Evolutionary conservation across 192 early-diverging fungal genomes (phyloP), one percentile per base, ranked within the genome.

Genomic region (Coemansia sp.): DNA sequence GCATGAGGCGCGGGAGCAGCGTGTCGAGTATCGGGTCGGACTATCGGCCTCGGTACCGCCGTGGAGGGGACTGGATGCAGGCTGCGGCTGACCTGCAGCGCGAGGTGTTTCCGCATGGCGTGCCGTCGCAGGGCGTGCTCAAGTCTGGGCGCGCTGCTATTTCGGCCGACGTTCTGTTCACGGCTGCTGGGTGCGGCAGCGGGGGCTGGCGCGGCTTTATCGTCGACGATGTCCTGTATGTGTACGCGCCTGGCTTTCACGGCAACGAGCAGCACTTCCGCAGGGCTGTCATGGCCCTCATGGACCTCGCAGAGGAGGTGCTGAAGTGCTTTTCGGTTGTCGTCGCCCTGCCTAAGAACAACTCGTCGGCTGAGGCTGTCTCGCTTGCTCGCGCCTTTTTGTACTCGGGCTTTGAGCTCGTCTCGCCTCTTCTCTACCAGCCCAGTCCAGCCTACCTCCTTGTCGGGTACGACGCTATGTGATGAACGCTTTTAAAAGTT

Each of bases 341-440:
- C 20, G 72, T 85, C 40, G 80, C 77, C 31, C 40, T 85, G 75
- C 75, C 77, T 12, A 81, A 40, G 57, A 66, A 61, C 62, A 18
- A 22, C 24, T 36, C 47, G 41, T 36, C 47, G 4, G 54, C 60
- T 5, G 79, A 54, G 12, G 67, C 78, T 47, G 85, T 82, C 2
- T 71, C 74, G 42, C 70, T 90, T 24, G 78, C 86, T 18, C 88
- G 88, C 61, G 89, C 88, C 11, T 90, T 89, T 60, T 71, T 90
- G 87, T 89, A 90, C 77, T 77, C 88, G 52, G 89, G 89, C 15
- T 90, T 90, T 70, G 83, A 87, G 64, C 70, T 89, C 64, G 83
- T 90, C 27, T 72, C 85, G 42, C 89, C 88, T 12, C 65, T 82
- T 62, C 68, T 86, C 34, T 89, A 89, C 75, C 81, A 85, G 46